Conservation (phyloP, 2,329 filamentous ascomycete species). For the Pseudogymnoascus sp. region DNA sequence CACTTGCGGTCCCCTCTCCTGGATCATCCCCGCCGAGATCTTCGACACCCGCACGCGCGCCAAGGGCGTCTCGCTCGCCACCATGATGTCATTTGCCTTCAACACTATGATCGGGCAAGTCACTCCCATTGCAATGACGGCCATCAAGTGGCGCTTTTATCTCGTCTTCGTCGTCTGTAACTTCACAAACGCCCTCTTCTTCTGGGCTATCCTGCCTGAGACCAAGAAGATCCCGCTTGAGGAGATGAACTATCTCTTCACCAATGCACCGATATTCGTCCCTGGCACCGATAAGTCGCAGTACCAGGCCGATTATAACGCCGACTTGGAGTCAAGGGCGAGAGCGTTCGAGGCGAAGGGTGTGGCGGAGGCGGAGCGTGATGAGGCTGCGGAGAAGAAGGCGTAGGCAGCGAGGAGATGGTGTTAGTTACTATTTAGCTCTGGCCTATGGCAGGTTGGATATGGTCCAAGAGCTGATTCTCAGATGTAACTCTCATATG, state of each 20-base stretch:
- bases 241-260: slow-evolving; percentile 62
- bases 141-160: slow-evolving; percentile 43
- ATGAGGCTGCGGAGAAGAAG: neutral
- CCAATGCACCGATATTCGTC: slow-evolving; percentile 57
- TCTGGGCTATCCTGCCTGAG: slow-evolving; percentile 61
- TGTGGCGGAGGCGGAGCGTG: slow-evolving; percentile 13
- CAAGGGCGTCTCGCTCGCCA: slow-evolving; percentile 68
- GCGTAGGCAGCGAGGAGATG: neutral
- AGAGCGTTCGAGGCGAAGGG: slow-evolving; percentile 50
- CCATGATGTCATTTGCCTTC: slow-evolving; percentile 67
- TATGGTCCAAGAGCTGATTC: neutral
- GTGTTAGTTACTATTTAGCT: neutral
- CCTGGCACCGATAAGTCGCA: slow-evolving; percentile 47
- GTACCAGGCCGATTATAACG: slow-evolving; percentile 38
- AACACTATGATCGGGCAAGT: slow-evolving; percentile 70
- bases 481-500: neutral
- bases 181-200: slow-evolving; percentile 60
- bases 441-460: neutral
- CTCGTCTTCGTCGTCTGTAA: slow-evolving; percentile 60
- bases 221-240: slow-evolving; percentile 58
- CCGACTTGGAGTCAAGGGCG: slow-evolving; percentile 53
- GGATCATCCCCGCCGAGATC: slow-evolving; percentile 61
- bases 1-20: slow-evolving; percentile 61
- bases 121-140: slow-evolving; percentile 48
- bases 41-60: slow-evolving; percentile 70